Evolutionary conservation across 164 flowering plant genomes (phyloP).

Genomic region (Annona cherimola): DNA sequence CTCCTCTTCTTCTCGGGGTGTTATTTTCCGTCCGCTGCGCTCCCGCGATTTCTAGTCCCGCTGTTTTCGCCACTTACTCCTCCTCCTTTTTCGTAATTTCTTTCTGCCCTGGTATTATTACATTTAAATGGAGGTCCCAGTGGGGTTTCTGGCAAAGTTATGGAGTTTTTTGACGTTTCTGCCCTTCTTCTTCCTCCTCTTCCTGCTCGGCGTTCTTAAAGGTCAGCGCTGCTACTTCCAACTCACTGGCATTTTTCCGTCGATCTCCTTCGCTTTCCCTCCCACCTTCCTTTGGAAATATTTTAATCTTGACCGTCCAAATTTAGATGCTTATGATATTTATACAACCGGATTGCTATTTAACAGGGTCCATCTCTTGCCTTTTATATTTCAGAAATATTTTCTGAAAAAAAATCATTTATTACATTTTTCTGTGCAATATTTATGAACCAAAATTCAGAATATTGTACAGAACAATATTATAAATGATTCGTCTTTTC

Average conservation of each 20-base stretch:
- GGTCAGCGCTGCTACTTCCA: conserved; percentile 34
- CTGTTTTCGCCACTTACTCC: background rate
- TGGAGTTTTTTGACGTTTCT: conserved; percentile 74
- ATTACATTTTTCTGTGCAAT: too few relatives aligned
- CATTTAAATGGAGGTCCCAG: conserved; percentile 53
- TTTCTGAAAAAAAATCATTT: too few relatives aligned
- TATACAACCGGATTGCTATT: background rate
- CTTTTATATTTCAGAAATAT: background rate
- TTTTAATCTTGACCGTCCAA: background rate
- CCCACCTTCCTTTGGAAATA: background rate
- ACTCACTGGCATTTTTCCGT: too few relatives aligned
- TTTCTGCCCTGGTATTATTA: background rate
- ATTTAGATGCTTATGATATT: background rate
- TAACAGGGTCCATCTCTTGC: background rate
- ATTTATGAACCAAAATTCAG: too few relatives aligned
- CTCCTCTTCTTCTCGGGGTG: background rate
- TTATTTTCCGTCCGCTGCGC: too few relatives aligned
- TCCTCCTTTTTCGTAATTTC: background rate
- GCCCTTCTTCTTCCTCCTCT: conserved; percentile 67
- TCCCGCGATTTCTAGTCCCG: background rate
- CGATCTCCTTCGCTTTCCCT: background rate
- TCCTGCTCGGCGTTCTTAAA: conserved; percentile 62
- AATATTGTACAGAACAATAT: too few relatives aligned
- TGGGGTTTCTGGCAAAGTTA: conserved; percentile 38
- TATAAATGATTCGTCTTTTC: too few relatives aligned